Percentiles rank a stretch among this genome's conserved stretches.
phyloP scores from a whole-genome alignment of 169 alveolate species.

The Cryptosporidium sp. region DNA sequence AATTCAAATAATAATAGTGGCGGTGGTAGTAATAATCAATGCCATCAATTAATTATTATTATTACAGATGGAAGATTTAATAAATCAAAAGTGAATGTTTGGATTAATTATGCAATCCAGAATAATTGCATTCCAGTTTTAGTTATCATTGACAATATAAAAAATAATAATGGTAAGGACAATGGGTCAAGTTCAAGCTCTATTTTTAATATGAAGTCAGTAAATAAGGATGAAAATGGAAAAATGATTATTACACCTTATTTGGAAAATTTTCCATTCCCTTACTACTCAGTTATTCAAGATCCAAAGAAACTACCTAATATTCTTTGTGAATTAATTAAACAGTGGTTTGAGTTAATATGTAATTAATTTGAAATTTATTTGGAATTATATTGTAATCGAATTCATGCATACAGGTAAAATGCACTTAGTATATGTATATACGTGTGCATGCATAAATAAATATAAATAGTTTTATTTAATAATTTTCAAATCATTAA shows the following conservation, averaged over 20 bases:
- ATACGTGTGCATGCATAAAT: background rate
- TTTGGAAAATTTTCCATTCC: slow-evolving; percentile 96
- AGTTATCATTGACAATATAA: slow-evolving; percentile 88
- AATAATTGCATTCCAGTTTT: slow-evolving; percentile 89
- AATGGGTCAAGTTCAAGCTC: slow-evolving; percentile 81
- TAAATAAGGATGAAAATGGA: slow-evolving; percentile 85
- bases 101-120: slow-evolving; percentile 87
- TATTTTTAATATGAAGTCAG: slow-evolving; percentile 86
- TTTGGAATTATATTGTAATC: background rate
- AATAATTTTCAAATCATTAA: slow-evolving; percentile 7
- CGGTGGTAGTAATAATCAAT: slow-evolving; percentile 54
- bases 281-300: slow-evolving; percentile 93
- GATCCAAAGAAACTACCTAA: slow-evolving; percentile 86
- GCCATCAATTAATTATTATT: slow-evolving; percentile 89
- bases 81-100: slow-evolving; percentile 90
- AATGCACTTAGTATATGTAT: background rate
- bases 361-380: background rate
- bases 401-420: background rate
- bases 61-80: slow-evolving; percentile 98
- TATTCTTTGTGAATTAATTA: slow-evolving; percentile 86
- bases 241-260: slow-evolving; percentile 89
- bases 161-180: slow-evolving; percentile 77
- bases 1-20: slow-evolving; percentile 64
- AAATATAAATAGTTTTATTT: background rate
- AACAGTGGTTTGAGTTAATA: slow-evolving; percentile 82